Percentiles rank a stretch among this genome's conserved stretches.
Evolutionary conservation across 345 rosid genomes (phyloP).

Genomic region (Odontarrhena argentea): DNA sequence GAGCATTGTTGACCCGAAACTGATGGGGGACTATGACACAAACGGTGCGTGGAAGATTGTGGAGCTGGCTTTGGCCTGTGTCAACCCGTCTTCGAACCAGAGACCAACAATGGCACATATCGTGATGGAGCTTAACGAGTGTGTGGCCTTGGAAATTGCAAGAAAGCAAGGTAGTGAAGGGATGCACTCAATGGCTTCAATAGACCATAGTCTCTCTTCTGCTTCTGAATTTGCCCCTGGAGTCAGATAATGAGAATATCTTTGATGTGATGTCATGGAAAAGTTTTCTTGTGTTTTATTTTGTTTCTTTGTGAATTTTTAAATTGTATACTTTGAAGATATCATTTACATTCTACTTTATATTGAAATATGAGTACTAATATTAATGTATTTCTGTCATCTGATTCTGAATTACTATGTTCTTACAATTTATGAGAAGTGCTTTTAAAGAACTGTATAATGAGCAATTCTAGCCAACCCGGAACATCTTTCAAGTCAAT

Average conservation of each 20-base stretch:
- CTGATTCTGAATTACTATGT: no score
- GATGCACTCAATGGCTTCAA: slow-evolving; percentile 10
- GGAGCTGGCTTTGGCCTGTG: slow-evolving; percentile 52
- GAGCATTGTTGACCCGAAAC: slow-evolving; percentile 50
- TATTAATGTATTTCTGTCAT: no score
- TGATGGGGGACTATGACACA: slow-evolving; percentile 42
- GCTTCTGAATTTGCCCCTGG: slow-evolving; percentile 30
- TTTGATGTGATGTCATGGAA: background rate
- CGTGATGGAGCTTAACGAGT: slow-evolving; percentile 47
- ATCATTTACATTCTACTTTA: background rate
- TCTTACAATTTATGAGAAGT: no score
- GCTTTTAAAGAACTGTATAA: no score
- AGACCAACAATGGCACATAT: slow-evolving; percentile 52
- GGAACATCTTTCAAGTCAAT: no score
- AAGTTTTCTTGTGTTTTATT: background rate
- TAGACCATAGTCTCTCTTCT: slow-evolving; percentile 6
- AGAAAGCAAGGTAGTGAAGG: slow-evolving; percentile 29
- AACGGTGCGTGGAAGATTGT: slow-evolving; percentile 52
- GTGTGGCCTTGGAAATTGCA: slow-evolving; percentile 35
- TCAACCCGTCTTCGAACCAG: slow-evolving; percentile 27
- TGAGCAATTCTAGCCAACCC: no score
- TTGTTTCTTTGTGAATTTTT: background rate
- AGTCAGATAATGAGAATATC: slow-evolving; percentile 30
- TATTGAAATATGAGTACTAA: no score
- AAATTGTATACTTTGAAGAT: background rate